Percentiles rank a stretch among this genome's conserved stretches.
These are phyloP conservation scores for Hansenula sp. DNA, from an alignment of 1,139 yeast genomes.

Conservation along the genomic window DNA sequence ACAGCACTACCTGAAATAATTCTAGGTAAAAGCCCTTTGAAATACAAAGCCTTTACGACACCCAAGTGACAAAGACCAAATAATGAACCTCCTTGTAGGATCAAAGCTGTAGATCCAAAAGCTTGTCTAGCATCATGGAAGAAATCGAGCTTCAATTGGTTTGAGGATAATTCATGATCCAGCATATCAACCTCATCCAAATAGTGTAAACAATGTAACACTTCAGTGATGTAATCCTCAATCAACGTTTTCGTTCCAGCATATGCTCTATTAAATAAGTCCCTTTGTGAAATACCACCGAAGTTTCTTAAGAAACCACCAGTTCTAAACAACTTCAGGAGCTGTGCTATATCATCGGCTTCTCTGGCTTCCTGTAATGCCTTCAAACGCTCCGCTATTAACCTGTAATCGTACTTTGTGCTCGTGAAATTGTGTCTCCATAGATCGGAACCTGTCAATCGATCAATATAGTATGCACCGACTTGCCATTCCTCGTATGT, in stretches of 20 bases:
- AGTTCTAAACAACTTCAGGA: slow-evolving; percentile 72
- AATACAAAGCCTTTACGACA: slow-evolving; percentile 75
- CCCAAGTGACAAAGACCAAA: slow-evolving; percentile 94
- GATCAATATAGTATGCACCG: slow-evolving; percentile 57
- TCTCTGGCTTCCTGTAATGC: slow-evolving; percentile 59
- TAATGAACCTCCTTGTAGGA: slow-evolving; percentile 89
- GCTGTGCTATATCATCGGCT: slow-evolving; percentile 48
- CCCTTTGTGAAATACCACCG: slow-evolving; percentile 83
- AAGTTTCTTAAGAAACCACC: slow-evolving; percentile 79
- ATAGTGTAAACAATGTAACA: slow-evolving; percentile 61
- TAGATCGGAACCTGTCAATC: slow-evolving; percentile 61
- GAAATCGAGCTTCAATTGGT: slow-evolving; percentile 65
- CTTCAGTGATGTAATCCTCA: slow-evolving; percentile 81
- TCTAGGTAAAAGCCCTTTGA: slow-evolving; percentile 71
- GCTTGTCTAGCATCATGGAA: slow-evolving; percentile 90
- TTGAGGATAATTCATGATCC: slow-evolving; percentile 17
- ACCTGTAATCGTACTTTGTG: slow-evolving; percentile 75
- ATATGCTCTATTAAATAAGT: slow-evolving; percentile 75
- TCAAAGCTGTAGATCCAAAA: slow-evolving; percentile 84
- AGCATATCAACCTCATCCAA: slow-evolving; percentile 26
- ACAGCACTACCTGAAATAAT: slow-evolving; percentile 92
- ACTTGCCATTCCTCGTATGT: slow-evolving; percentile 60
- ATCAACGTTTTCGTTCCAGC: slow-evolving; percentile 85
- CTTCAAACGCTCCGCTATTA: slow-evolving; percentile 71
- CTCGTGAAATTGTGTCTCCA: slow-evolving; percentile 89